A percentile compares a stretch with the other conserved stretches of the same genome.
phyloP scores from a whole-genome alignment of 75 land plant species.

The Picea sitchensis region DNA sequence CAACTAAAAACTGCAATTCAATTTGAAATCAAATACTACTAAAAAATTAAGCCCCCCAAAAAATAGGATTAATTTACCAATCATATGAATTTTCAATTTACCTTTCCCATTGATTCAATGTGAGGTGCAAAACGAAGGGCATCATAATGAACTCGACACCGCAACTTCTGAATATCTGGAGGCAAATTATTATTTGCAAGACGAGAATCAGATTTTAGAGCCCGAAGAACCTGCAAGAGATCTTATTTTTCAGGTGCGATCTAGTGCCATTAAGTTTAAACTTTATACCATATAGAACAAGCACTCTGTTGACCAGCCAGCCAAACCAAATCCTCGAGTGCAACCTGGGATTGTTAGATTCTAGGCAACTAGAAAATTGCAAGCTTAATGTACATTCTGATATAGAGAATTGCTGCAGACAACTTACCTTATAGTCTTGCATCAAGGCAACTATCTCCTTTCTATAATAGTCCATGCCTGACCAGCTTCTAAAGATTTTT shows the following conservation, averaged over 20 bases:
- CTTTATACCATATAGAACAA: neutral
- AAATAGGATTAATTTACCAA: neutral
- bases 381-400: neutral
- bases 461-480: conserved; percentile 79
- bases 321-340: no score
- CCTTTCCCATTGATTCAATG: conserved; percentile 45
- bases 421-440: conserved; percentile 66
- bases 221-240: conserved; percentile 38
- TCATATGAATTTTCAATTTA: conserved; percentile 12
- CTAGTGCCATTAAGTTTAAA: neutral
- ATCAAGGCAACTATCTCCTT: conserved; percentile 64
- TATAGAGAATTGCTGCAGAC: neutral
- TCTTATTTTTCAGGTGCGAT: neutral
- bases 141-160: conserved; percentile 50
- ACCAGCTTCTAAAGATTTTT: conserved; percentile 89
- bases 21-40: neutral
- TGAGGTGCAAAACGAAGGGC: conserved; percentile 41
- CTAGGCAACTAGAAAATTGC: no score
- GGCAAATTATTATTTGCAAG: conserved; percentile 46
- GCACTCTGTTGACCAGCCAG: neutral
- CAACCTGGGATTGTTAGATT: no score
- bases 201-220: conserved; percentile 43
- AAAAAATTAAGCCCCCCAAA: neutral
- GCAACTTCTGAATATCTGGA: conserved; percentile 37
- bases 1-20: conserved; percentile 27